phyloP scores from a whole-genome alignment of 306 rosid species.

The Cicer chorassanicum region DNA sequence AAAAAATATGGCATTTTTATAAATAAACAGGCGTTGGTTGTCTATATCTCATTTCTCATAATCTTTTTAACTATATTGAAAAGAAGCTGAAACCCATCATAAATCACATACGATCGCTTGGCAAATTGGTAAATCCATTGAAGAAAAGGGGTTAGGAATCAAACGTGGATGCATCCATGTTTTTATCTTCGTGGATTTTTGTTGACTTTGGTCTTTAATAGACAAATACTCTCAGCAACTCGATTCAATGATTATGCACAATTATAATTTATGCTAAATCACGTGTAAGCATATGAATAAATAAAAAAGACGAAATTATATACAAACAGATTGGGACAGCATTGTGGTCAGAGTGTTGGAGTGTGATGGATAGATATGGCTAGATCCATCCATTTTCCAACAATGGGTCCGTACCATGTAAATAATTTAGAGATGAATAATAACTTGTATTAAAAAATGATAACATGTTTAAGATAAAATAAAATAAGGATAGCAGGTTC shows the following conservation, averaged over 20 bases:
- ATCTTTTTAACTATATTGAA: too few species aligned
- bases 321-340: background rate
- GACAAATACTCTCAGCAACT: slow-evolving; percentile 1
- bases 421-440: slow-evolving; percentile 34
- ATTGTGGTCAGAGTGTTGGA: slow-evolving; percentile 20
- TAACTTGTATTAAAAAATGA: slow-evolving; percentile 27
- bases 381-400: slow-evolving; percentile 23
- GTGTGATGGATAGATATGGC: background rate
- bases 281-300: slow-evolving; percentile 35
- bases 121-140: background rate
- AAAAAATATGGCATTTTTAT: too few species aligned
- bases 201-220: slow-evolving; percentile 24
- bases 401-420: slow-evolving; percentile 27
- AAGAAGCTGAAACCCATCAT: too few species aligned
- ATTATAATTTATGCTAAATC: slow-evolving; percentile 27
- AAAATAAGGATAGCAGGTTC: background rate
- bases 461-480: slow-evolving; percentile 1
- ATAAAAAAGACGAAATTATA: background rate
- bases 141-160: slow-evolving; percentile 7
- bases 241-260: slow-evolving; percentile 33
- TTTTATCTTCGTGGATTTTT: slow-evolving; percentile 2
- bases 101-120: background rate
- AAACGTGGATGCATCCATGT: slow-evolving; percentile 7
- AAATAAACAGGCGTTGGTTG: too few species aligned
- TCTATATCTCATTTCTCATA: too few species aligned